Conservation (phyloP, 2,329 filamentous ascomycete species). For the Botryotinia globosa region DNA sequence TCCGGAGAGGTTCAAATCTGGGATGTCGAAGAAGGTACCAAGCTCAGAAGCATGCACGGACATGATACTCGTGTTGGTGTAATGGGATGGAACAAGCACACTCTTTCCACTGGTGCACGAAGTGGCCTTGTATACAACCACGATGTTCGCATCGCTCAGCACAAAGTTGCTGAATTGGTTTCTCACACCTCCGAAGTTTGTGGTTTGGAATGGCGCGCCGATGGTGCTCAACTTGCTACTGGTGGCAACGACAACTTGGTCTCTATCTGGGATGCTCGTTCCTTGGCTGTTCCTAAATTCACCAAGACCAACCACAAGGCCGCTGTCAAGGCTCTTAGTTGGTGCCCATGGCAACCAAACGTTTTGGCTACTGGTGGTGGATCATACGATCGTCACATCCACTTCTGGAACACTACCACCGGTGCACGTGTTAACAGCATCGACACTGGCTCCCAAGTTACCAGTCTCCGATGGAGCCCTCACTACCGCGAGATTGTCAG, state of each 20-base stretch:
- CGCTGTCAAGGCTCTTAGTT: constrained; percentile 94
- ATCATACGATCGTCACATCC: constrained; percentile 95
- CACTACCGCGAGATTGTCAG: constrained; percentile 97
- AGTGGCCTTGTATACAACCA: constrained; percentile 97
- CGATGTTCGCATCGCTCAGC: constrained; percentile 93
- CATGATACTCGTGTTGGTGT: constrained; percentile 95
- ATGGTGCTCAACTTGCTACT: constrained; percentile 94
- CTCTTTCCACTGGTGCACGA: constrained; percentile 89
- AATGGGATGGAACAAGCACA: constrained; percentile 99
- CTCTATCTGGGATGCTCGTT: constrained; percentile 97
- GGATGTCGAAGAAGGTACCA: constrained; percentile 92
- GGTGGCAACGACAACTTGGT: constrained; percentile 99
- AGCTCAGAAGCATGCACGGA: constrained; percentile 97
- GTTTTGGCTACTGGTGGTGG: constrained; percentile 94
- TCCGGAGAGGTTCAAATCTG: constrained; percentile 98
- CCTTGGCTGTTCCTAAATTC: constrained; percentile 91
- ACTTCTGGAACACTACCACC: constrained; percentile 99
- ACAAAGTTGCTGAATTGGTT: constrained; percentile 96
- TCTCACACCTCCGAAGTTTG: constrained; percentile 98
- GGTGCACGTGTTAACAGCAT: constrained; percentile 98
- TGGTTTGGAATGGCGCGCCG: constrained; percentile 94
- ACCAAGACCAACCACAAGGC: constrained; percentile 99
- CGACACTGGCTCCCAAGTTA: constrained; percentile 96
- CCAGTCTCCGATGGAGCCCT: constrained; percentile 92
- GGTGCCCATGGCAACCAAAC: constrained; percentile 99